phyloP scores from a whole-genome alignment of 768 basidiomycete genomes.

The Coprinellus aureogranulatus region DNA sequence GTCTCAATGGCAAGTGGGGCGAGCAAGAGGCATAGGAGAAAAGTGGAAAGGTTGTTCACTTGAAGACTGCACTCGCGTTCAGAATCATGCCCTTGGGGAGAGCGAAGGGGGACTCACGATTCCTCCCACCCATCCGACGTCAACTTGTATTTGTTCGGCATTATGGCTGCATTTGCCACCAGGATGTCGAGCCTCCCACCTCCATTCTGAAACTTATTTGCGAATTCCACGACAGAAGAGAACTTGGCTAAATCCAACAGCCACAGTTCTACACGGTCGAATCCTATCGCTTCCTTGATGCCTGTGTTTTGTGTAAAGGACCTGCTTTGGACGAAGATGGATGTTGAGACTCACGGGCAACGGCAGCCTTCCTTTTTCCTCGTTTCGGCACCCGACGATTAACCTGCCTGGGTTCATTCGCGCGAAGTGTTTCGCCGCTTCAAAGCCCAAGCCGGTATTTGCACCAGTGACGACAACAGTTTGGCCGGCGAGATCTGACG shows the following conservation, averaged over 20 bases:
- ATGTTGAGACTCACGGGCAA: conserved; percentile 27
- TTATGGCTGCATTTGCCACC: conserved; percentile 41
- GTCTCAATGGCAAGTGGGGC: too few species aligned
- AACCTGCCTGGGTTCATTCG: conserved; percentile 38
- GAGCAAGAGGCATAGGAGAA: too few species aligned
- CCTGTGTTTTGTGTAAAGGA: conserved; percentile 16
- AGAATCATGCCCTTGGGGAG: neutral
- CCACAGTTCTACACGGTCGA: conserved; percentile 35
- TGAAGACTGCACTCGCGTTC: neutral
- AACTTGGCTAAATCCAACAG: conserved; percentile 40
- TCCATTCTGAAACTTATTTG: conserved; percentile 28
- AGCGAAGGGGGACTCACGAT: conserved; percentile 26
- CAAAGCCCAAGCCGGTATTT: conserved; percentile 50
- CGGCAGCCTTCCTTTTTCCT: conserved; percentile 33
- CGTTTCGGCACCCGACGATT: conserved; percentile 37
- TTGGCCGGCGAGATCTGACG: conserved; percentile 31
- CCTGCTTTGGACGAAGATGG: neutral
- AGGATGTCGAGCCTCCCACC: conserved; percentile 40
- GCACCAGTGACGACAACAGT: conserved; percentile 48
- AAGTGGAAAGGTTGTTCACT: too few species aligned
- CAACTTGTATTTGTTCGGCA: conserved; percentile 6
- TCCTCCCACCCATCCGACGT: conserved; percentile 41
- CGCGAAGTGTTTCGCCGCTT: conserved; percentile 44
- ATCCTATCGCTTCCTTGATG: conserved; percentile 31
- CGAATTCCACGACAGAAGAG: conserved; percentile 39